These are phyloP conservation scores for Candida glucosophila DNA, from an alignment of 1,139 yeast genomes.

Conservation along the genomic window DNA sequence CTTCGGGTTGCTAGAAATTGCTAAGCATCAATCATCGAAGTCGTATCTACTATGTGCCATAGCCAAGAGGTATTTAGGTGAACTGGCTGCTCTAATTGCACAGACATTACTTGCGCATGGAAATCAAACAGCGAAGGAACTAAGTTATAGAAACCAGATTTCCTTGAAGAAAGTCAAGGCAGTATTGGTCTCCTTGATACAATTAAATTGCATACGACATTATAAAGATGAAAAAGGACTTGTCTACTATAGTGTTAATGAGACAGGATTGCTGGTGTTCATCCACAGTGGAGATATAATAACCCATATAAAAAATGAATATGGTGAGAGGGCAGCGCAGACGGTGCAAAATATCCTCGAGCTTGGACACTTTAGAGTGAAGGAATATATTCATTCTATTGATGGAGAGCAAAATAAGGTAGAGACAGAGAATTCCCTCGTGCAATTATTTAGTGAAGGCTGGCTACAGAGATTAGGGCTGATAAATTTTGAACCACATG, in stretches of 20 bases:
- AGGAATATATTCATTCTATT: conserved; percentile 45
- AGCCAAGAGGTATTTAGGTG: conserved; percentile 53
- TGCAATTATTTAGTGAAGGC: conserved; percentile 45
- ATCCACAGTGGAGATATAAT: conserved; percentile 76
- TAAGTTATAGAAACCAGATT: conserved; percentile 32
- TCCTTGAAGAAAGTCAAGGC: conserved; percentile 41
- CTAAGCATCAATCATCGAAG: conserved; percentile 51
- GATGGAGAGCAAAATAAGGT: conserved; percentile 20
- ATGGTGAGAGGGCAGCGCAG: conserved; percentile 49
- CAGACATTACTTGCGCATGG: conserved; percentile 54
- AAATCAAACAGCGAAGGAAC: conserved; percentile 42
- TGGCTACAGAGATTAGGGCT: conserved; percentile 40
- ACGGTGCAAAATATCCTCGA: conserved; percentile 62
- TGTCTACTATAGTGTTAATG: conserved; percentile 53
- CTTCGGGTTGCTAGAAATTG: no score
- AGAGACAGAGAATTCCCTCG: conserved; percentile 9
- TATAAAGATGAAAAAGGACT: conserved; percentile 32
- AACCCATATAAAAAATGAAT: conserved; percentile 33
- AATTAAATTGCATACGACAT: conserved; percentile 52
- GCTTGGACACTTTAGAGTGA: conserved; percentile 56
- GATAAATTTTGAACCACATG: conserved; percentile 37
- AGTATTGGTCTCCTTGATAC: conserved; percentile 56
- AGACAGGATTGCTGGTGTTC: conserved; percentile 54
- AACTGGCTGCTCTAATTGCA: conserved; percentile 49
- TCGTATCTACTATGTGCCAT: conserved; percentile 49